Evolutionary conservation across 352 stramenopile genomes (phyloP).

Genomic region (Phytophthora crassamura): DNA sequence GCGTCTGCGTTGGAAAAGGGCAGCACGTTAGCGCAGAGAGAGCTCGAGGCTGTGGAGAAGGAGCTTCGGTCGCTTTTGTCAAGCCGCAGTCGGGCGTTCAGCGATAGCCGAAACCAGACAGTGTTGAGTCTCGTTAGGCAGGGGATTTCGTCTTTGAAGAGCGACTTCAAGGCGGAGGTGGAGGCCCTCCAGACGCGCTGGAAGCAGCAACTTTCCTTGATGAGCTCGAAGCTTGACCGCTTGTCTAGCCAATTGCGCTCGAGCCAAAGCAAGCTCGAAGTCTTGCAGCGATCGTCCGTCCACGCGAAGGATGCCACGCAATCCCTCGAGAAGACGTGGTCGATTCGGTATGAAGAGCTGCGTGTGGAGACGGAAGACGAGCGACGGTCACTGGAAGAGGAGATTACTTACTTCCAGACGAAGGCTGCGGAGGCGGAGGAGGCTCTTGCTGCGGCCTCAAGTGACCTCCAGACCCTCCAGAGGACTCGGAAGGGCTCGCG

Average conservation of each 20-base stretch:
- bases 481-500: slow-evolving; percentile 25
- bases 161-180: slow-evolving; percentile 54
- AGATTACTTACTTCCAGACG: slow-evolving; percentile 47
- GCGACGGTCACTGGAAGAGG: slow-evolving; percentile 51
- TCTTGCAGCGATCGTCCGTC: slow-evolving; percentile 48
- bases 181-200: slow-evolving; percentile 44
- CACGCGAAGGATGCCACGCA: slow-evolving; percentile 57
- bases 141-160: slow-evolving; percentile 42
- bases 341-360: slow-evolving; percentile 50
- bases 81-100: slow-evolving; percentile 10
- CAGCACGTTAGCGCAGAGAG: slow-evolving; percentile 34
- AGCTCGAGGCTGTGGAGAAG: slow-evolving; percentile 49
- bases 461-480: slow-evolving; percentile 41
- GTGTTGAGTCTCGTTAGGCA: slow-evolving; percentile 41
- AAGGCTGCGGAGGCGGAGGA: slow-evolving; percentile 42
- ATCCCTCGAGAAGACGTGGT: slow-evolving; percentile 49
- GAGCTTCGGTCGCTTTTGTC: slow-evolving; percentile 48
- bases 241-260: slow-evolving; percentile 49
- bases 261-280: slow-evolving; percentile 60
- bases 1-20: slow-evolving; percentile 39
- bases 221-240: slow-evolving; percentile 51
- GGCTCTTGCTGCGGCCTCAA: slow-evolving; percentile 37
- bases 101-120: slow-evolving; percentile 9
- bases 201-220: slow-evolving; percentile 50
- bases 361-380: slow-evolving; percentile 51